Conservation (phyloP, 2,329 filamentous ascomycete genomes). For the Didymellaceae sp. region DNA sequence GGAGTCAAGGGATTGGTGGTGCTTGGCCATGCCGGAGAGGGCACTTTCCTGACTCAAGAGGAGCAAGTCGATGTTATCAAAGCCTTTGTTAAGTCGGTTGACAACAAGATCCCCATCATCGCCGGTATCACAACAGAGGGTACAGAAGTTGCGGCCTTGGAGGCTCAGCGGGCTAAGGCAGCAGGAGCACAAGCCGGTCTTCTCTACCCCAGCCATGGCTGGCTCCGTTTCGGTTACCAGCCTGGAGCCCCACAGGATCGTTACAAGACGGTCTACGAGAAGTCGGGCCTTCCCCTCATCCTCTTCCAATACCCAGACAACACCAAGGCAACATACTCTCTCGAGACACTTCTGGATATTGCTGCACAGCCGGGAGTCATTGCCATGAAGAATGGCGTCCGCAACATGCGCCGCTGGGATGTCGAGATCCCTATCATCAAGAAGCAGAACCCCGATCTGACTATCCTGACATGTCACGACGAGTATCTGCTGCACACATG, state of each 20-base stretch:
- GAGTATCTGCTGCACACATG: constrained; percentile 61
- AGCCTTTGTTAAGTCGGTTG: constrained; percentile 60
- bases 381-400: constrained; percentile 64
- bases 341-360: constrained; percentile 61
- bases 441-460: constrained; percentile 56
- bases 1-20: constrained; percentile 62
- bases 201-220: constrained; percentile 61
- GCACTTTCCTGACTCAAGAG: constrained; percentile 60
- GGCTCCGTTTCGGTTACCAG: constrained; percentile 63
- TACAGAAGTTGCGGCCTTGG: constrained; percentile 60
- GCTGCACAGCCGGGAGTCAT: constrained; percentile 60
- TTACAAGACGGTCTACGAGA: constrained; percentile 59
- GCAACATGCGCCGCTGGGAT: constrained; percentile 65
- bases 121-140: constrained; percentile 62
- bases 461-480: constrained; percentile 60
- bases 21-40: constrained; percentile 62
- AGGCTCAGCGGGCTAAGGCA: constrained; percentile 59
- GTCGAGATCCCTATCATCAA: constrained; percentile 62
- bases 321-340: constrained; percentile 60
- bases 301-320: constrained; percentile 62
- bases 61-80: constrained; percentile 60
- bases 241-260: constrained; percentile 61
- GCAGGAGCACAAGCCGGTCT: constrained; percentile 60
- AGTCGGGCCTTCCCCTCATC: constrained; percentile 58
- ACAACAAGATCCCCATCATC: constrained; percentile 60